Percentiles rank a stretch among this genome's conserved stretches.
phyloP scores from a whole-genome alignment of 306 rosid genomes.

The Leucaena leucocephala region DNA sequence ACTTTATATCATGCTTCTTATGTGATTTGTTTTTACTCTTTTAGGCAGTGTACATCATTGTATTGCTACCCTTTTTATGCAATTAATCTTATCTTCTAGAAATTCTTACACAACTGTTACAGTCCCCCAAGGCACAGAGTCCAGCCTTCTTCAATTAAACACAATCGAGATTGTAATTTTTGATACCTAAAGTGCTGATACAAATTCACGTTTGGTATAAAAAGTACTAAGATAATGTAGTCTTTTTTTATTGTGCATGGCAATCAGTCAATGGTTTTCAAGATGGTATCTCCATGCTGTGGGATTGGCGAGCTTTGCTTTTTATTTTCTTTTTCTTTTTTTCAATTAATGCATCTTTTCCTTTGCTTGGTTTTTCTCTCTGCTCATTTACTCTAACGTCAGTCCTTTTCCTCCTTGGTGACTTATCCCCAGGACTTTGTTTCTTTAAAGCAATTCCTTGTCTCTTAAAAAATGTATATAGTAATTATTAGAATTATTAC shows the following conservation, averaged over 20 bases:
- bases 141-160: background rate
- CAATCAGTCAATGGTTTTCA: background rate
- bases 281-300: background rate
- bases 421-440: background rate
- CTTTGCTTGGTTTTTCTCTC: background rate
- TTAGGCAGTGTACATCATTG: background rate
- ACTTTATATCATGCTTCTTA: background rate
- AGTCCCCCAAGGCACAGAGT: background rate
- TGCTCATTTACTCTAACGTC: background rate
- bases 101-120: background rate
- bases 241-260: background rate
- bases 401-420: background rate
- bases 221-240: background rate
- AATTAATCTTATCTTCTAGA: background rate
- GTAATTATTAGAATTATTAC: slow-evolving; percentile 12
- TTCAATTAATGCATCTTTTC: no score
- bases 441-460: background rate
- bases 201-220: background rate
- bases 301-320: background rate
- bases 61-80: background rate
- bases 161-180: background rate
- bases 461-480: background rate
- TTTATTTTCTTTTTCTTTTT: no score
- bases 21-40: background rate
- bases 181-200: background rate